Evolutionary conservation across 352 stramenopile species (phyloP).

Genomic region (Phytophthora chlamydospora): DNA sequence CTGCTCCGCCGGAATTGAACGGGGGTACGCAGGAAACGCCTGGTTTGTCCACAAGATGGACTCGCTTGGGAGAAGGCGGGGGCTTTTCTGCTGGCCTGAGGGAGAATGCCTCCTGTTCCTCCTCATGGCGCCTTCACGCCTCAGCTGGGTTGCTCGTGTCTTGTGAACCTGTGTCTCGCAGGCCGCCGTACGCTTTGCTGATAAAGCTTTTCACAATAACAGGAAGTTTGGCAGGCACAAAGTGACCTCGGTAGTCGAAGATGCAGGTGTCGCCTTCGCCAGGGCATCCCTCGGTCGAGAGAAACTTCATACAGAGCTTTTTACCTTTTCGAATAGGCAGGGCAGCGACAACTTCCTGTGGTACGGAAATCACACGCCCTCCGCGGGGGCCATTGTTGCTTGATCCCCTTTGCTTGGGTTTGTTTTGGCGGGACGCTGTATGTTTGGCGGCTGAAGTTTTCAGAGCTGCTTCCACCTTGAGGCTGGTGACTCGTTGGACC

Average conservation of each 20-base stretch:
- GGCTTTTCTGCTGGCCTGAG: constrained; percentile 4
- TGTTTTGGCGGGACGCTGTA: too few relatives aligned
- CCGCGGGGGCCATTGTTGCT: too few relatives aligned
- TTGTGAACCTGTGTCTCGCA: neutral
- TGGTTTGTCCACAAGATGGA: too few relatives aligned
- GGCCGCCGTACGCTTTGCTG: neutral
- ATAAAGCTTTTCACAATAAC: constrained; percentile 12
- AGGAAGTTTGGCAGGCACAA: constrained; percentile 2
- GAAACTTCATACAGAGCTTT: constrained; percentile 17
- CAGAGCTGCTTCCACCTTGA: neutral
- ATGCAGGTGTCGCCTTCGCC: constrained; percentile 8
- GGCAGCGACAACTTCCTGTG: neutral
- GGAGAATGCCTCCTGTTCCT: neutral
- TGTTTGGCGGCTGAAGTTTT: too few relatives aligned
- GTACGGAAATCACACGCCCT: neutral
- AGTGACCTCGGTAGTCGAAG: constrained; percentile 16
- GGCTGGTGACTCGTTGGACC: constrained; percentile 6
- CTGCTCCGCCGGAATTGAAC: too few relatives aligned
- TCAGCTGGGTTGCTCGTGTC: neutral
- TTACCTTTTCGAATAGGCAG: constrained; percentile 13
- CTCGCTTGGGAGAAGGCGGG: too few relatives aligned
- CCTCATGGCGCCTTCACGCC: constrained; percentile 3
- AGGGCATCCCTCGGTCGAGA: constrained; percentile 6
- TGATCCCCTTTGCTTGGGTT: too few relatives aligned
- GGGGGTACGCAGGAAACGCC: too few relatives aligned